Percentiles rank a stretch among this genome's conserved stretches.
Conservation (phyloP, 345 rosid genomes). For the Nasturtium officinale region DNA sequence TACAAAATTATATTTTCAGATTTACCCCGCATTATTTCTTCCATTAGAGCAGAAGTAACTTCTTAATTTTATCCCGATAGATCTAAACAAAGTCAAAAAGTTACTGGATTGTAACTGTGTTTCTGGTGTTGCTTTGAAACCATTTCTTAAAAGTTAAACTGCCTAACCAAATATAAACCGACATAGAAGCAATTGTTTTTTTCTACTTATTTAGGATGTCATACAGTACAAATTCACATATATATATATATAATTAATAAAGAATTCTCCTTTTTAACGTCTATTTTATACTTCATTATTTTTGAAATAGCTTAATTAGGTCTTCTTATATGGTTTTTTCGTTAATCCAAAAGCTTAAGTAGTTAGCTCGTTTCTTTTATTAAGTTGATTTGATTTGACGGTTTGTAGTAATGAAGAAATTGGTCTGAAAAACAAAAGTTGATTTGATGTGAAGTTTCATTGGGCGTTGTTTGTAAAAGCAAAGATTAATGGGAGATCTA, state of each 20-base stretch:
- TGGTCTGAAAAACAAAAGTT: no score
- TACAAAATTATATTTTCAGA: neutral
- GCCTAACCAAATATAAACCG: conserved; percentile 18
- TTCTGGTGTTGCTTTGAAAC: conserved; percentile 15
- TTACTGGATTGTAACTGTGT: neutral
- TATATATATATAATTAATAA: no score
- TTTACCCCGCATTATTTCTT: neutral
- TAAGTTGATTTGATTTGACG: no score
- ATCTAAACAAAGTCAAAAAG: neutral
- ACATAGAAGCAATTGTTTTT: neutral
- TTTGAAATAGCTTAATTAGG: no score
- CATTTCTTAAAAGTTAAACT: conserved; percentile 5
- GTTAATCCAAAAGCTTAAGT: neutral
- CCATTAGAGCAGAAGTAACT: neutral
- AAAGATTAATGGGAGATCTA: conserved; percentile 21
- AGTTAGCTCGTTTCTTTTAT: no score
- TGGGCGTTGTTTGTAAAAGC: conserved; percentile 12
- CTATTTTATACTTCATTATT: no score
- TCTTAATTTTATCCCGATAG: neutral
- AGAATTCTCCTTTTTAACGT: no score
- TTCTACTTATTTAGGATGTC: conserved; percentile 14
- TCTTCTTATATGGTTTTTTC: no score
- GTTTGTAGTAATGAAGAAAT: no score
- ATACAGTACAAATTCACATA: no score
- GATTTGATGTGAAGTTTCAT: conserved; percentile 8